Conservation (phyloP, 2,329 filamentous ascomycete genomes). For the Venturiaceae sp. region DNA sequence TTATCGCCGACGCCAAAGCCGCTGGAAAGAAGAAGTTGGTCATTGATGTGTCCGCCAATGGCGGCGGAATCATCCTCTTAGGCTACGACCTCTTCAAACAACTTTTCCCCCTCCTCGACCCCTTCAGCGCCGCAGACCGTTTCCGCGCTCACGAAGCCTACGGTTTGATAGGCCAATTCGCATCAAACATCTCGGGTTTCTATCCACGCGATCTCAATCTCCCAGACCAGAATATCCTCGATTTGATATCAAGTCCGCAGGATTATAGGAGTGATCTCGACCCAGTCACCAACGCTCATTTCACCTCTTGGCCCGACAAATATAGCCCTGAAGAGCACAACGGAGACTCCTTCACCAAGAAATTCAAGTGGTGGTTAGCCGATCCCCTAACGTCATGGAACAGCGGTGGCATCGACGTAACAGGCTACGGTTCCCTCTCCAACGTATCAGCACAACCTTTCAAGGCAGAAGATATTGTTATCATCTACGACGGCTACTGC, state of each 20-base stretch:
- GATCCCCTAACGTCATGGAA: constrained; percentile 32
- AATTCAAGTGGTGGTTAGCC: constrained; percentile 42
- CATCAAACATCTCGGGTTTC: constrained; percentile 21
- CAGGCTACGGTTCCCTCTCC: constrained; percentile 3
- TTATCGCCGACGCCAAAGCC: constrained; percentile 32
- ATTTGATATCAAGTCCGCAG: constrained; percentile 30
- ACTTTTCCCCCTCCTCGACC: constrained; percentile 41
- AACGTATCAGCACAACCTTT: constrained; percentile 34
- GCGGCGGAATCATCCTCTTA: constrained; percentile 48
- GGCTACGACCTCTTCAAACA: constrained; percentile 53
- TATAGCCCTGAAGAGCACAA: constrained; percentile 31
- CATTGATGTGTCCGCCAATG: constrained; percentile 49
- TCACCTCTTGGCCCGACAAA: constrained; percentile 36
- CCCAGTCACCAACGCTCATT: constrained; percentile 37
- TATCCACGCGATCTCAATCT: constrained; percentile 20
- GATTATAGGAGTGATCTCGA: constrained; percentile 38
- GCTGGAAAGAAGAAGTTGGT: constrained; percentile 51
- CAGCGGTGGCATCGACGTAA: constrained; percentile 18
- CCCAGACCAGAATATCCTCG: constrained; percentile 28
- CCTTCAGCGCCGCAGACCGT: constrained; percentile 39
- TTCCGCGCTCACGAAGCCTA: constrained; percentile 41
- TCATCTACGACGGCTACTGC: constrained; percentile 51
- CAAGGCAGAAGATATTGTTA: constrained; percentile 38
- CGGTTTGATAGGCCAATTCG: constrained; percentile 32
- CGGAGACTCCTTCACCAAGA: constrained; percentile 46